Base-by-base conservation (phyloP, 306 rosid species). In the Ormosia emarginata region DNA sequence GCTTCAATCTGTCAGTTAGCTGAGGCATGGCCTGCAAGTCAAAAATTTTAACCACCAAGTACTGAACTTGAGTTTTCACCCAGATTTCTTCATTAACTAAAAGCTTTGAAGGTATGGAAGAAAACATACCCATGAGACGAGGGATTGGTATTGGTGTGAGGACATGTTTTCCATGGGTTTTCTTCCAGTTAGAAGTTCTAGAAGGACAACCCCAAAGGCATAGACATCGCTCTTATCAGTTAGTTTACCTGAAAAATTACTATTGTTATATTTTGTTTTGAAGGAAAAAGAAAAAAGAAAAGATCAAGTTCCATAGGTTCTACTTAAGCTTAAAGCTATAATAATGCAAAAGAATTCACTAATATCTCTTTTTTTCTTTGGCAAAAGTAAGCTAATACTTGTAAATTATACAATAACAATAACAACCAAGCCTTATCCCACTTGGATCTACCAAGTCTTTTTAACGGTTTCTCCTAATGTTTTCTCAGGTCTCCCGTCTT, bases 141-240 rank as follows among this genome's bases (percentile, higher is more conserved):
- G 84, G 74, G 99, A 90, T 87, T 88, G 90, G 71, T 80, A 88
- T 79, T 86, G 90, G 34, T 88, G 71, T 8, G 89, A 75, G 67
- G 89, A 85, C 84, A 81, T 87, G 77, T 80, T 85, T 71, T 89
- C 93, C 83, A 92, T 83, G 9, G 92, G 90, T 84, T 88, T 91
- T 88, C 88, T 88, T 86, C 98, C 98, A 0, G 91, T 88, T 57
- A 93, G 82, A 75, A 95, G 95, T 80, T 95, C 97, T 68, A 95
- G 77, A 79, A 95, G 98, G 67, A 95, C 89, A 41, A 93, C 91
- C 33, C 98, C 99, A 37, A 95, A 95, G 75, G 98, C 97, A 73
- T 93, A 95, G 18, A 95, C 98, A 57, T 95, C 98, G 8, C 97
- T 90, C 83, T 93, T 95, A 74, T 95, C 99, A 0, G 99, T 93